Percentiles rank a stretch among this genome's conserved stretches.
Conservation (phyloP, 2,329 filamentous ascomycete genomes). For the Diaporthe capsici region DNA sequence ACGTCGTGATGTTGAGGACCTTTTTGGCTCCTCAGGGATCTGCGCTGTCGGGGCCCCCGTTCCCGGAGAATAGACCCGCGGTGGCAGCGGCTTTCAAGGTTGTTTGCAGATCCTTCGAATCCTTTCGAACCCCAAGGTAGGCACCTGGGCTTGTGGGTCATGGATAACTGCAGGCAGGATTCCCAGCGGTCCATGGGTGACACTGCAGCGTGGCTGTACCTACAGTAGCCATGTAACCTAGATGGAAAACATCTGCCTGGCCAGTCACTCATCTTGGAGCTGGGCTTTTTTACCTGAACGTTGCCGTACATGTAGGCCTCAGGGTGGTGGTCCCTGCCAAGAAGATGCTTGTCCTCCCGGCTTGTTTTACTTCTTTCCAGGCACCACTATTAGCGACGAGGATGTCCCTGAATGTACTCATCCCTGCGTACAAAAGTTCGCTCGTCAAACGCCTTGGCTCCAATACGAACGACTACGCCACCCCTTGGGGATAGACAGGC, state of each 20-base stretch:
- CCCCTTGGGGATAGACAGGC: not conserved
- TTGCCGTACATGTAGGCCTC: not conserved
- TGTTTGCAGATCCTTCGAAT: slow-evolving; percentile 16
- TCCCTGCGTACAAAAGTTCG: too few relatives aligned
- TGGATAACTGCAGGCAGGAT: not conserved
- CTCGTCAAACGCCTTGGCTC: not conserved
- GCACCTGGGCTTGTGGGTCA: not conserved
- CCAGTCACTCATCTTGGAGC: not conserved
- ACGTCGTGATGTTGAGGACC: not conserved
- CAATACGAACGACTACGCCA: not conserved
- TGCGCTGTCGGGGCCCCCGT: not conserved
- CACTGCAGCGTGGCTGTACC: slow-evolving; percentile 4
- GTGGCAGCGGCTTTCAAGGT: not conserved
- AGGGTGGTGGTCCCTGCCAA: not conserved
- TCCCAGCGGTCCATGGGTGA: not conserved
- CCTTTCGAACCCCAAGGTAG: not conserved
- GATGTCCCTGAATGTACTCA: not conserved
- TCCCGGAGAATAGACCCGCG: not conserved
- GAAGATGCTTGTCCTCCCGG: not conserved
- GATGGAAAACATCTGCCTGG: not conserved
- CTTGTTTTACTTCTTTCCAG: not conserved
- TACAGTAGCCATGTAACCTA: not conserved
- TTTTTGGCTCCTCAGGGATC: not conserved
- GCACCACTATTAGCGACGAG: too few relatives aligned
- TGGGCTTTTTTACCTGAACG: not conserved